Evolutionary conservation across 2,329 filamentous ascomycete species (phyloP).

Genomic region (Xylaria sp.): DNA sequence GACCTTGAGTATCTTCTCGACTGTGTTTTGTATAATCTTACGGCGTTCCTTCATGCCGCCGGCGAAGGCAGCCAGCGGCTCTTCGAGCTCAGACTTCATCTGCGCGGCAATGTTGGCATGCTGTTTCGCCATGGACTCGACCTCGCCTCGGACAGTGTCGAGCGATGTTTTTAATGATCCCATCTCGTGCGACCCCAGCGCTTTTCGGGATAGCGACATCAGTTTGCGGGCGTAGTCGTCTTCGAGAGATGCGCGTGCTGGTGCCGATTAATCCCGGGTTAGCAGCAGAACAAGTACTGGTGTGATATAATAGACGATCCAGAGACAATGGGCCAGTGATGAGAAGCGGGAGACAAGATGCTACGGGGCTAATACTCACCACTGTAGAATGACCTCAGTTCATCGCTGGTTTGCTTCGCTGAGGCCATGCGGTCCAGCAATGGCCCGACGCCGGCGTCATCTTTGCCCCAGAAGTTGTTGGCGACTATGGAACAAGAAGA

Average conservation of each 20-base stretch:
- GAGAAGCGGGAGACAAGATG: not conserved
- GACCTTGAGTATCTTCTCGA: slow-evolving; percentile 92
- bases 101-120: slow-evolving; percentile 90
- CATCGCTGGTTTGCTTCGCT: slow-evolving; percentile 94
- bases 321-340: not conserved
- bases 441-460: slow-evolving; percentile 93
- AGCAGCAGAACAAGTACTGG: slow-evolving; percentile 6
- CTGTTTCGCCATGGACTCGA: slow-evolving; percentile 93
- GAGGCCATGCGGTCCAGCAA: slow-evolving; percentile 94
- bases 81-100: slow-evolving; percentile 96
- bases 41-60: slow-evolving; percentile 96
- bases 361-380: slow-evolving; percentile 60
- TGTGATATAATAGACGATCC: not conserved
- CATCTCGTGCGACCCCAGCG: slow-evolving; percentile 86
- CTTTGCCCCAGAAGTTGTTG: slow-evolving; percentile 99
- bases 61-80: slow-evolving; percentile 89
- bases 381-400: slow-evolving; percentile 90
- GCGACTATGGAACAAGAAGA: slow-evolving; percentile 71
- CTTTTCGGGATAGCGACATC: slow-evolving; percentile 84
- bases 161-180: slow-evolving; percentile 86
- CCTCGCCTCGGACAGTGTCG: slow-evolving; percentile 87
- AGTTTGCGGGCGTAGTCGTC: slow-evolving; percentile 96
- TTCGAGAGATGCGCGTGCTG: slow-evolving; percentile 91
- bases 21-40: slow-evolving; percentile 94
- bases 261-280: not conserved